Evolutionary conservation across 257 asterid genomes (phyloP).

Genomic region (Knoxia roxburghii): DNA sequence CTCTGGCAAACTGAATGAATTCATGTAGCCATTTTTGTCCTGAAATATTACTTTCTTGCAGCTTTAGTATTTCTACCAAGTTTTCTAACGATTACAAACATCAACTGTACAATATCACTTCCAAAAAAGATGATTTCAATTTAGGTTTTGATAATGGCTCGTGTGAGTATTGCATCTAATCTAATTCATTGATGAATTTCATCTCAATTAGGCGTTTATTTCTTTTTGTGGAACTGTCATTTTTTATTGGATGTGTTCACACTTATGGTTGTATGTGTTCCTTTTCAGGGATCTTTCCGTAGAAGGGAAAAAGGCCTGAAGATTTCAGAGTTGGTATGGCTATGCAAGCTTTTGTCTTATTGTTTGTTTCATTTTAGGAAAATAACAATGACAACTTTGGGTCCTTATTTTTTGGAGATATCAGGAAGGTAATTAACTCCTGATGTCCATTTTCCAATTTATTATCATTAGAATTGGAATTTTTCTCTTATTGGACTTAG

Average conservation of each 20-base stretch:
- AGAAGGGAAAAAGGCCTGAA: not conserved
- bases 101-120: not conserved
- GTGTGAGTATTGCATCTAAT: no score
- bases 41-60: slow-evolving; percentile 1
- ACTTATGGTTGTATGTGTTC: not conserved
- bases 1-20: slow-evolving; percentile 22
- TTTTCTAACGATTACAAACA: no score
- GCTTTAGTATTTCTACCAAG: not conserved
- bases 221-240: not conserved
- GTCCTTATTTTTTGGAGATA: no score
- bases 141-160: not conserved
- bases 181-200: no score
- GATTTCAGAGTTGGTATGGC: not conserved
- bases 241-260: not conserved
- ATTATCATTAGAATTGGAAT: not conserved
- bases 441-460: not conserved
- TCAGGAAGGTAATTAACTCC: not conserved
- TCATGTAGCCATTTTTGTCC: slow-evolving; percentile 15
- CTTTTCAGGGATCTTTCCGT: not conserved
- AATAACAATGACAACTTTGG: not conserved
- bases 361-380: not conserved
- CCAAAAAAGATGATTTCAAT: not conserved
- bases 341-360: not conserved
- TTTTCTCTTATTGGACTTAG: not conserved
- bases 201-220: no score